Base-by-base conservation (phyloP, 371 early-diverging fungal genomes). In the Mortierella sp. region DNA sequence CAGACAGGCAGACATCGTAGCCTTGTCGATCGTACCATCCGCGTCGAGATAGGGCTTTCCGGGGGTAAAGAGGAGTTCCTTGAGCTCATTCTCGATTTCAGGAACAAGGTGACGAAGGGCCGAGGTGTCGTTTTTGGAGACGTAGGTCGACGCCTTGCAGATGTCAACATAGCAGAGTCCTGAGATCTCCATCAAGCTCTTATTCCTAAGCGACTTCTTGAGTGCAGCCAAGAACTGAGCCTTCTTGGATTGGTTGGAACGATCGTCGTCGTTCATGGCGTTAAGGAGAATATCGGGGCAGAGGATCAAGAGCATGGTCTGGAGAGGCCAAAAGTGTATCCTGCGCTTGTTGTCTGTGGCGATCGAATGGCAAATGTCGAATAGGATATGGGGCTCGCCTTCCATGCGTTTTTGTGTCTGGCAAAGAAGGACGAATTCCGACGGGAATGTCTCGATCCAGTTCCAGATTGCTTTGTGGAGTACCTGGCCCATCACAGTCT, bases 371-470 rank as follows among this genome's bases (percentile, higher is more conserved):
- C 96, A 94, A 55, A 92, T 93, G 79, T 96, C 95, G 84, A 97
- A 97, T 19, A 97, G 88, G 72, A 93, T 89, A 75, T 96, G 96
- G 0, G 93, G 93, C 28, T 92, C 93, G 75, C 96, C 96, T 65
- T 96, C 96, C 58, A 96, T 83, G n/a, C 94, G 92, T 74, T 91
- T 92, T 80, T 94, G 94, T n/a, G 82, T 88, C 57, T 93, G 92
- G 77, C 93, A 95, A 31, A 96, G 83, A 44, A 89, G 90, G 71
- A 94, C 92, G 84, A 96, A 96, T 76, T 97, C 96, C 16, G 90
- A 83, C 0, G 97, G 96, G 82, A 93, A 95, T 0, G 92, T 92
- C 81, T 96, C 96, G 60, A 97, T 96, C 96, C 96, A 97, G 80
- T 95, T 96, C 97, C 97, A 97, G 78, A 97, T 96, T 5, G 95